These are phyloP conservation scores for Jackrogersella minutella DNA, from an alignment of 495 filamentous ascomycete genomes.

Conservation along the genomic window DNA sequence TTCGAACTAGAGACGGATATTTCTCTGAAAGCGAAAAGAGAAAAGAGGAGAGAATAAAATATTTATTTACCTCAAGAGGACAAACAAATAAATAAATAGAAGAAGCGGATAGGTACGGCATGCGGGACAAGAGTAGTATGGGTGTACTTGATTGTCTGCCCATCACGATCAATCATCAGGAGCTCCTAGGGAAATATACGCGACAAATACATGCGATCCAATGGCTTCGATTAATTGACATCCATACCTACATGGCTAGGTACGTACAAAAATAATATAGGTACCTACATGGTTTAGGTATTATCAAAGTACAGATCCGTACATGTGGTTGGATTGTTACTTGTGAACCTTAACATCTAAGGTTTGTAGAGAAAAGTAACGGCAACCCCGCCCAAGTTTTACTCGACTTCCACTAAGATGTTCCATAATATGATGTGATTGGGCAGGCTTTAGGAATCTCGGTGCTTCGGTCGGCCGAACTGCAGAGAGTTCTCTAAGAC, in stretches of 20 bases:
- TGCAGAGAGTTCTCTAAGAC: not conserved
- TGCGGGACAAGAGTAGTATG: not conserved
- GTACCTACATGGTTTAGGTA: constrained; percentile 4
- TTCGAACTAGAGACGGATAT: not conserved
- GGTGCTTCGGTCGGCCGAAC: constrained; percentile 40
- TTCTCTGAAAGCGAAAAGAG: not conserved
- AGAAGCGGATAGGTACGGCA: constrained; percentile 17
- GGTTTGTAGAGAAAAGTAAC: too few relatives aligned
- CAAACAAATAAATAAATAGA: constrained; percentile 17
- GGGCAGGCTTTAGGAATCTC: constrained; percentile 22
- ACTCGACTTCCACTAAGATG: not conserved
- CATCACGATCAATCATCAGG: not conserved
- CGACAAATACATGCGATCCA: too few relatives aligned
- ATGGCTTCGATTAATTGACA: too few relatives aligned
- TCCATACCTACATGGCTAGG: too few relatives aligned
- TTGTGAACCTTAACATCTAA: too few relatives aligned
- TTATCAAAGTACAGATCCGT: too few relatives aligned
- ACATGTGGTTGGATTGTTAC: too few relatives aligned
- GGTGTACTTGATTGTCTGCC: constrained; percentile 8
- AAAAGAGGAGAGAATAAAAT: not conserved
- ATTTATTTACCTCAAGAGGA: constrained; percentile 9
- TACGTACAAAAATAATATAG: not conserved
- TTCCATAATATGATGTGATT: constrained; percentile 38
- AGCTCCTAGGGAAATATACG: not conserved
- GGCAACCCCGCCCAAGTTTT: constrained; percentile 23